These are phyloP conservation scores for Backusella circina DNA, from an alignment of 192 early-diverging fungal species.

Conservation along the genomic window DNA sequence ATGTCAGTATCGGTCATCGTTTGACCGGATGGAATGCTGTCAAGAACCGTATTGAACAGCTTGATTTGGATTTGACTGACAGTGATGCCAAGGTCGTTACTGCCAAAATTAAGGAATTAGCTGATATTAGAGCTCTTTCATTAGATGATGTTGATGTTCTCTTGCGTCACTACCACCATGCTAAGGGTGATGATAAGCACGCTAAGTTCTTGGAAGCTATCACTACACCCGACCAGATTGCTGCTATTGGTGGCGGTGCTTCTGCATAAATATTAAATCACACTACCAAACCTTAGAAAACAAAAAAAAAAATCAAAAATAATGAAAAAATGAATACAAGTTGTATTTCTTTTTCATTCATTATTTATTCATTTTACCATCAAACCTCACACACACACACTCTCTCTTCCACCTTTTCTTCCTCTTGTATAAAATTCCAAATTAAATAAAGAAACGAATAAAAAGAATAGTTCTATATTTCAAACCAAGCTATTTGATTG, in stretches of 20 bases:
- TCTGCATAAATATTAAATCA: not conserved
- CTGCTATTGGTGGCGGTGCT: conserved; percentile 5
- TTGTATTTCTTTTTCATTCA: not conserved
- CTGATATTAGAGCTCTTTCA: conserved; percentile 88
- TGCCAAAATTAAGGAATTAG: conserved; percentile 90
- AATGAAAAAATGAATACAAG: not conserved
- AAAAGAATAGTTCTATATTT: not conserved
- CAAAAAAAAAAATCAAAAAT: not conserved
- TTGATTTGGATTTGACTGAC: conserved; percentile 80
- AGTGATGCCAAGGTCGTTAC: conserved; percentile 91
- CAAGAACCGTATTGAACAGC: conserved; percentile 96
- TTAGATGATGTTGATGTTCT: conserved; percentile 93
- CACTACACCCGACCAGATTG: conserved; percentile 52
- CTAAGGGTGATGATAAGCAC: conserved; percentile 57
- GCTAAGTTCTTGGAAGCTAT: conserved; percentile 41
- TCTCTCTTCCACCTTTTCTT: not conserved
- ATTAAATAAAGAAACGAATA: not conserved
- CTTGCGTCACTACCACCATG: conserved; percentile 70
- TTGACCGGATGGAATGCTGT: conserved; percentile 99
- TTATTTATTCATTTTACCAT: not conserved
- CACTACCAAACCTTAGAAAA: not conserved
- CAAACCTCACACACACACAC: not conserved
- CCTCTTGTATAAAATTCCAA: not conserved
- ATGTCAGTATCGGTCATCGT: conserved; percentile 95
- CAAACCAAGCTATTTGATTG: not conserved